Conservation (phyloP, 352 stramenopile genomes). For the Elongisporangium undulatum region DNA sequence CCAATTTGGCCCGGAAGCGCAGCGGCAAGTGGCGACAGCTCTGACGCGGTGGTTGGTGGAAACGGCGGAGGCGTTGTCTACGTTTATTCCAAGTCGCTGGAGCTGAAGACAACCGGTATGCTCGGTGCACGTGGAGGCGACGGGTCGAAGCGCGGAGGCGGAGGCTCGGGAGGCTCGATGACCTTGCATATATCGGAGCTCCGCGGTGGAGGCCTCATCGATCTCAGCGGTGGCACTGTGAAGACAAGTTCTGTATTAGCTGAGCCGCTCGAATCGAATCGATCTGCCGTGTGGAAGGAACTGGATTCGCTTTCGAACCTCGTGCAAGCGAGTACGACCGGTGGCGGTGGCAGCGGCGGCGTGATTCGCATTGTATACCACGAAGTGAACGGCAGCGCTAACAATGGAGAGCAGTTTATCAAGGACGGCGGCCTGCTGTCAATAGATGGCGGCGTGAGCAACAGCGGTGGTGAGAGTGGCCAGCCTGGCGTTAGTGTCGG, state of each 20-base stretch:
- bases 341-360: conserved; percentile 56
- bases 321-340: conserved; percentile 16
- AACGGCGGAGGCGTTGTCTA: conserved; percentile 73
- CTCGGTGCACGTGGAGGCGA: conserved; percentile 49
- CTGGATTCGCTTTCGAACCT: neutral
- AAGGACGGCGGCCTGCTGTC: conserved; percentile 45
- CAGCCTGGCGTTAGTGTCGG: conserved; percentile 39
- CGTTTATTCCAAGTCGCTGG: conserved; percentile 44
- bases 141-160: conserved; percentile 60
- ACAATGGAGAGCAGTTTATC: conserved; percentile 50
- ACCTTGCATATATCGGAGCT: conserved; percentile 57
- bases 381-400: conserved; percentile 13
- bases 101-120: conserved; percentile 30
- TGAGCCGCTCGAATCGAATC: neutral
- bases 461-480: conserved; percentile 49
- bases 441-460: conserved; percentile 40
- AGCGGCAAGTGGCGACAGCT: conserved; percentile 41
- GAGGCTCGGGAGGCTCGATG: conserved; percentile 65
- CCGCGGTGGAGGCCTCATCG: conserved; percentile 47
- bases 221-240: conserved; percentile 48
- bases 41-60: conserved; percentile 50
- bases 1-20: conserved; percentile 67
- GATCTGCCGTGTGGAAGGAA: neutral
- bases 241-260: conserved; percentile 2
- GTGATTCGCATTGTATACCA: conserved; percentile 57